Base-by-base conservation (phyloP, 495 filamentous ascomycete genomes). In the Penicillium nucicola region DNA sequence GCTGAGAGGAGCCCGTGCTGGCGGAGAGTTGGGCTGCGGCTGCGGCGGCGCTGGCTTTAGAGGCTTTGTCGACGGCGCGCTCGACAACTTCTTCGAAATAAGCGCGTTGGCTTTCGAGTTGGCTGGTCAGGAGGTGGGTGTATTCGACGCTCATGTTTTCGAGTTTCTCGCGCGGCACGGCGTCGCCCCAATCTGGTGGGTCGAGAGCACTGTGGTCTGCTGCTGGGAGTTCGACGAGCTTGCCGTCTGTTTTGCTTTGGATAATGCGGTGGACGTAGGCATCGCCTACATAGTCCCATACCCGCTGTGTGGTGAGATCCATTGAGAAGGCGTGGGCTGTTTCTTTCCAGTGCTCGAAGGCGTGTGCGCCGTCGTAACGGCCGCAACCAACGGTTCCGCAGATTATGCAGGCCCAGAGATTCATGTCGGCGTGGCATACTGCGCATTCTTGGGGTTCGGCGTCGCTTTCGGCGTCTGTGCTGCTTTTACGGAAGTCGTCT, bases 271-370 rank as follows among this genome's bases (percentile, higher is more conserved):
- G 93, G 15, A 97, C 93, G 76, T 96, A 98, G 53, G 84, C 86
- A 58, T 98, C 95, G 30, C 87, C 88, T 0, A 87, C 87, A 61
- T 98, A 98, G 73, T 98, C 95, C 93, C 93, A 98, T 5, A 98
- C 90, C 50, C 92, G 87, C 63, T 98, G 92, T 0, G 91, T 92
- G 35, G 82, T 82, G 28, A 97, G 80, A 62, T 98, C 95, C 72
- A 98, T 86, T 40, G 90, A 88, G 62, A 95, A 98, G 50, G 83
- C 88, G 67, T 98, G 93, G 0, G 79, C 78, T 3, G 89, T 95
- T 39, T 88, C 78, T 71, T 95, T 89, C 78, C 88, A 98, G 71
- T 98, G 93, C 10, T 86, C 84, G 64, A 92, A 96, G 25, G 93
- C 93, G 65, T 98, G 93, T 2, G 90, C 95, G 19, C 82, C 82